A percentile compares a stretch with the other conserved stretches of the same genome.
Evolutionary conservation across 352 stramenopile species (phyloP).

Genomic region (Pythium coloratum): DNA sequence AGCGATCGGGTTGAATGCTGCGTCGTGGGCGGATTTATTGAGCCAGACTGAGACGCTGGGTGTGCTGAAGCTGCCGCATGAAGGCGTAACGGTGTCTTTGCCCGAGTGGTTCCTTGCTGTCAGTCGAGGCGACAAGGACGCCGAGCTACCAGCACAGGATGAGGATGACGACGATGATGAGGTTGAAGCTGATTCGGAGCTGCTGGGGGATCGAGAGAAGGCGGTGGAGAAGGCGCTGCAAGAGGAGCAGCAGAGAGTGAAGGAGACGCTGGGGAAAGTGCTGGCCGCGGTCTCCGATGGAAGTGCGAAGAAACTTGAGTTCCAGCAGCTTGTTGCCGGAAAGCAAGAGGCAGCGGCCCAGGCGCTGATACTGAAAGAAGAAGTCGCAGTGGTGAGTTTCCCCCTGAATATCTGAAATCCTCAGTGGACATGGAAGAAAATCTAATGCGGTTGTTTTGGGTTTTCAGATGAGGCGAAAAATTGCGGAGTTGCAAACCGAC

Average conservation of each 20-base stretch:
- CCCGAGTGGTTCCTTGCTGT: constrained; percentile 77
- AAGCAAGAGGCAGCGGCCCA: constrained; percentile 53
- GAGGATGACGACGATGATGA: constrained; percentile 26
- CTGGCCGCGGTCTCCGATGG: constrained; percentile 25
- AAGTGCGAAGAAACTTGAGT: constrained; percentile 39
- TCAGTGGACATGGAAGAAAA: background rate
- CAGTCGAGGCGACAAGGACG: constrained; percentile 41
- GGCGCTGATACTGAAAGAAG: constrained; percentile 45
- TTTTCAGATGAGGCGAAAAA: constrained; percentile 51
- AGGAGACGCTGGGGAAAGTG: constrained; percentile 38
- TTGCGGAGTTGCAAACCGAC: constrained; percentile 62
- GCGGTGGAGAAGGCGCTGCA: constrained; percentile 42
- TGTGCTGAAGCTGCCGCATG: constrained; percentile 36
- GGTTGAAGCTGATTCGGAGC: constrained; percentile 4
- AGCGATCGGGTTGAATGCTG: constrained; percentile 11
- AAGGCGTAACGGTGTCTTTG: constrained; percentile 51
- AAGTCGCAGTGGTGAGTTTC: constrained; percentile 55
- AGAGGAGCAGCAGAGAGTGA: constrained; percentile 39
- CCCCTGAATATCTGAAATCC: background rate
- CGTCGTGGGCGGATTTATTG: constrained; percentile 36
- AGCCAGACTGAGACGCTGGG: constrained; percentile 44
- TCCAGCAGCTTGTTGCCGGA: constrained; percentile 54
- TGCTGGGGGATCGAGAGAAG: constrained; percentile 39
- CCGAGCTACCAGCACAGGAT: constrained; percentile 29
- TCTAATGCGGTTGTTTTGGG: constrained; percentile 15